A percentile compares a stretch with the other conserved stretches of the same genome.
These are phyloP conservation scores for Globisporangium yorkense DNA, from an alignment of 352 stramenopile species.

Conservation along the genomic window DNA sequence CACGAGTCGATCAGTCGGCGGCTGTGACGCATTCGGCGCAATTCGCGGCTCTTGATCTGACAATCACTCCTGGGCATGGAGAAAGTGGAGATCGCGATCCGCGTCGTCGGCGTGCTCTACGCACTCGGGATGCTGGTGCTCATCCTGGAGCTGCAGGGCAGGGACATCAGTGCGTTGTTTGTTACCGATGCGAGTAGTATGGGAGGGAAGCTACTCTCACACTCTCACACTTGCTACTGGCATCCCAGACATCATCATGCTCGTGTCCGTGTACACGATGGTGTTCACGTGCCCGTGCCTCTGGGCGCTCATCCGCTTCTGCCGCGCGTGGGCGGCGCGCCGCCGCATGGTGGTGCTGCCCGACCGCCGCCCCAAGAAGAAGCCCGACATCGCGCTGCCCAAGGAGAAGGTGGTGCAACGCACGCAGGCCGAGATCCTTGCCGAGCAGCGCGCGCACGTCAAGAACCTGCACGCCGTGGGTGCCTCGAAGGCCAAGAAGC, in stretches of 20 bases:
- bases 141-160: constrained; percentile 41
- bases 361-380: constrained; percentile 69
- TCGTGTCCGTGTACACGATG: constrained; percentile 76
- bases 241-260: constrained; percentile 57
- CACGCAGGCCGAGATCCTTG: constrained; percentile 78
- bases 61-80: constrained; percentile 24
- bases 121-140: constrained; percentile 47
- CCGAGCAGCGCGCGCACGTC: constrained; percentile 60
- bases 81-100: constrained; percentile 68
- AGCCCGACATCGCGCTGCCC: constrained; percentile 59
- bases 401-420: constrained; percentile 50
- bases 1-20: background rate
- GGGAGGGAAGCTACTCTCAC: too few relatives aligned
- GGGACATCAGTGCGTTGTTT: constrained; percentile 41
- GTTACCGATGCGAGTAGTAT: too few relatives aligned
- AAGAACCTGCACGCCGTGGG: constrained; percentile 56
- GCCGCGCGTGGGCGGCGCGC: constrained; percentile 47
- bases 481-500: constrained; percentile 39
- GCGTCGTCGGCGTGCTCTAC: constrained; percentile 46
- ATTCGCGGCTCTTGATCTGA: background rate
- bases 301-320: constrained; percentile 75
- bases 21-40: background rate
- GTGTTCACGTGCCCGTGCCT: constrained; percentile 79
- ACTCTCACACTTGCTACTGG: background rate
- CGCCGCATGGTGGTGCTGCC: constrained; percentile 55